phyloP scores from a whole-genome alignment of 2,329 filamentous ascomycete genomes.

The Neurospora sp. region DNA sequence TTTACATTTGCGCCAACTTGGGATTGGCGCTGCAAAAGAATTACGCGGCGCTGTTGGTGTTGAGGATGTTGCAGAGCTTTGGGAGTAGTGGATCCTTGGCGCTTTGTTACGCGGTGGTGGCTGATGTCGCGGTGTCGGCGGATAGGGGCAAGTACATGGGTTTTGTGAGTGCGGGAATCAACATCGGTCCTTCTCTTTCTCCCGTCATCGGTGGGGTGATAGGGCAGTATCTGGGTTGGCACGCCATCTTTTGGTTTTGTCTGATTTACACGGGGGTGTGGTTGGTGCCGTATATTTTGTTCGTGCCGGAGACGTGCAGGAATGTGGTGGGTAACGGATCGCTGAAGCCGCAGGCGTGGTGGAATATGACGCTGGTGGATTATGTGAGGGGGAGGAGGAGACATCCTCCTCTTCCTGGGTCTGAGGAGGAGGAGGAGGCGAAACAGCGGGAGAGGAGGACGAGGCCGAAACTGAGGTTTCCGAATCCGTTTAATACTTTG shows the following conservation, averaged over 20 bases:
- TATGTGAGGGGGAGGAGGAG: constrained; percentile 29
- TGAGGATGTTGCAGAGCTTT: constrained; percentile 52
- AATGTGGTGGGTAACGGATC: constrained; percentile 51
- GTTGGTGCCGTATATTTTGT: constrained; percentile 42
- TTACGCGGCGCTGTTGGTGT: constrained; percentile 46
- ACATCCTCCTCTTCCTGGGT: constrained; percentile 10
- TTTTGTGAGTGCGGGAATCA: constrained; percentile 48
- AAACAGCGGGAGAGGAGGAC: background rate
- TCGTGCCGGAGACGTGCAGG: constrained; percentile 50
- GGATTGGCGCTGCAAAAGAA: constrained; percentile 48
- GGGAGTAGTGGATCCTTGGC: constrained; percentile 51
- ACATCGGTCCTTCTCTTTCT: constrained; percentile 16
- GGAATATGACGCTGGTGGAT: constrained; percentile 49
- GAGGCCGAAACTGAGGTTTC: constrained; percentile 36
- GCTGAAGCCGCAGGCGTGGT: constrained; percentile 39
- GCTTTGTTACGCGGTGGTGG: constrained; percentile 59
- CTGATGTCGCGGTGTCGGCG: constrained; percentile 57
- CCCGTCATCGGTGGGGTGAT: constrained; percentile 22
- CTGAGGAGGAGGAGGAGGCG: background rate
- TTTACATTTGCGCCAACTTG: constrained; percentile 50
- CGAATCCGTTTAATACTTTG: constrained; percentile 47
- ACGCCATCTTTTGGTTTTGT: constrained; percentile 61
- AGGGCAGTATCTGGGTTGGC: constrained; percentile 54
- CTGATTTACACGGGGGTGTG: constrained; percentile 42
- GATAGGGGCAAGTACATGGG: constrained; percentile 68